phyloP scores from a whole-genome alignment of 2,329 filamentous ascomycete species.

The Ophiosphaerella narmari region DNA sequence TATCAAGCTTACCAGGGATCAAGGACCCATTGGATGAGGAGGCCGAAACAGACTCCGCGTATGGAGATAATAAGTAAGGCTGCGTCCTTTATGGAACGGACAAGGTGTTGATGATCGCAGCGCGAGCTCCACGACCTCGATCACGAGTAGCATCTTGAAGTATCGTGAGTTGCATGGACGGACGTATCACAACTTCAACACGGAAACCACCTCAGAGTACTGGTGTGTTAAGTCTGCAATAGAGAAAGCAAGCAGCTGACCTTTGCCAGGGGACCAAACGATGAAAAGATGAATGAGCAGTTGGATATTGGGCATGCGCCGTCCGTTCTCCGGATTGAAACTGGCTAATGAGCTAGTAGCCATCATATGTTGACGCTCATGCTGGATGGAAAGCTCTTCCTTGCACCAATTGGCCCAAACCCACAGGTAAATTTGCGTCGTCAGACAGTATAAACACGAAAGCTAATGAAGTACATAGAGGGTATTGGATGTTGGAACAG shows the following conservation, averaged over 20 bases:
- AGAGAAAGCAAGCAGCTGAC: too few relatives aligned
- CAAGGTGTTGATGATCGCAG: too few relatives aligned
- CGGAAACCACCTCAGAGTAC: slow-evolving; percentile 9
- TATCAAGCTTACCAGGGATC: slow-evolving; percentile 2
- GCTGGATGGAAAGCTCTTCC: slow-evolving; percentile 26
- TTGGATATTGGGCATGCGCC: slow-evolving; percentile 44
- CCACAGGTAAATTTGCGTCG: slow-evolving; percentile 17
- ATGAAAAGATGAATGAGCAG: slow-evolving; percentile 45
- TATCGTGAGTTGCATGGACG: slow-evolving; percentile 36
- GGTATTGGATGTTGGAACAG: slow-evolving; percentile 50
- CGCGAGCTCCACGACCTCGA: slow-evolving; percentile 24
- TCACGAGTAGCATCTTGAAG: slow-evolving; percentile 29
- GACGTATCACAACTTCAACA: slow-evolving; percentile 35
- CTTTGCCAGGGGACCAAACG: slow-evolving; percentile 34
- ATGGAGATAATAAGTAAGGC: neutral
- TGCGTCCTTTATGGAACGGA: too few relatives aligned
- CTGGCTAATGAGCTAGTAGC: slow-evolving; percentile 6
- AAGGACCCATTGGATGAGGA: neutral
- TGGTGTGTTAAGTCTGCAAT: too few relatives aligned
- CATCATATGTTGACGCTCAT: slow-evolving; percentile 34
- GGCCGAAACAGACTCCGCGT: neutral
- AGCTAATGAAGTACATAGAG: too few relatives aligned
- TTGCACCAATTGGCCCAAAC: slow-evolving; percentile 27
- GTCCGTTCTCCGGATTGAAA: slow-evolving; percentile 1
- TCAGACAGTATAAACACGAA: too few relatives aligned